phyloP scores from a whole-genome alignment of 2,329 filamentous ascomycete genomes.

The Aspergillus chevalieri region DNA sequence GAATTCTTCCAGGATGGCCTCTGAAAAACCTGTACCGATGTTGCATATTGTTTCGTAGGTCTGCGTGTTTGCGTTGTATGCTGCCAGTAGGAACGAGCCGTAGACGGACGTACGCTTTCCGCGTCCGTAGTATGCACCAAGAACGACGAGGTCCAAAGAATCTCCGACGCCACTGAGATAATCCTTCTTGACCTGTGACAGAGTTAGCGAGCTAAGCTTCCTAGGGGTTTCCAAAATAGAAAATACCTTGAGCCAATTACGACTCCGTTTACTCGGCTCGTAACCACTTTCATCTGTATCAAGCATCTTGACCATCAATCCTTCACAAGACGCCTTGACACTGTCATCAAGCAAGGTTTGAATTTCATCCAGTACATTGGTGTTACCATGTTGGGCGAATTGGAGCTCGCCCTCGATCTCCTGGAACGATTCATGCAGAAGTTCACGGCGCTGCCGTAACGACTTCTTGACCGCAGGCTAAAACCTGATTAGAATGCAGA shows the following conservation, averaged over 20 bases:
- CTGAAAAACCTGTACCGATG: conserved; percentile 94
- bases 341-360: conserved; percentile 88
- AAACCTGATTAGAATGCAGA: neutral
- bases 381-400: conserved; percentile 81
- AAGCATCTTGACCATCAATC: conserved; percentile 99
- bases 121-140: conserved; percentile 89
- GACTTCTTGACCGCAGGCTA: conserved; percentile 75
- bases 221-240: neutral
- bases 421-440: conserved; percentile 66
- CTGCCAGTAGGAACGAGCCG: conserved; percentile 90
- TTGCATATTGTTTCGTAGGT: conserved; percentile 96
- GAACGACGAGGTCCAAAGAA: conserved; percentile 89
- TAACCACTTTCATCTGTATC: conserved; percentile 90
- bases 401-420: conserved; percentile 84
- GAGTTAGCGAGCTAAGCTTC: conserved; percentile 1
- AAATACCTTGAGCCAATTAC: conserved; percentile 91
- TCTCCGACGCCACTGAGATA: conserved; percentile 92
- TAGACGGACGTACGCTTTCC: conserved; percentile 95
- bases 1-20: conserved; percentile 84
- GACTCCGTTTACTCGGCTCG: conserved; percentile 89
- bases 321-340: conserved; percentile 92
- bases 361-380: conserved; percentile 86
- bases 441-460: conserved; percentile 73
- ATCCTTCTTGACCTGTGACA: conserved; percentile 80
- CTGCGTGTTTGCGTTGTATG: conserved; percentile 75